Evolutionary conservation across 495 filamentous ascomycete species (phyloP), one percentile per base, ranked within the genome.

Genomic region (Trypethelium eluteriae): DNA sequence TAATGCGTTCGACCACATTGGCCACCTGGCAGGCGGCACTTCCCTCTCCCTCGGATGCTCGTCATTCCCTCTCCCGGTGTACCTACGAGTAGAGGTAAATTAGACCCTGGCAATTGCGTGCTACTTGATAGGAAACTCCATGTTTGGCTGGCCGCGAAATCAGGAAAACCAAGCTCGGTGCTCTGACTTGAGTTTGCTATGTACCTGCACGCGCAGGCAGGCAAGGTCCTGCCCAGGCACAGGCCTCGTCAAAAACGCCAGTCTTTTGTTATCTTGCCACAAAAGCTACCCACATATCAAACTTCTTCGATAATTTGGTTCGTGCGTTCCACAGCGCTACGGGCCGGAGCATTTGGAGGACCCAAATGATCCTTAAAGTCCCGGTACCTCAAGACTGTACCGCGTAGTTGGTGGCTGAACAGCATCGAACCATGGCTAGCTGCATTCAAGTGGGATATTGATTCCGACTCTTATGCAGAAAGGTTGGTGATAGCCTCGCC

Each of bases 401-500:
- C 36, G 32, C 5, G 32, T 18, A 59, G 5, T n/a, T 36, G 32
- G 18, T 18, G 11, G 53, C 53, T 36, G 36, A 59, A 36, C 53
- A 35, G 32, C 2, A 14, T n/a, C 3, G 36, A 59, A n/a, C 53
- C 53, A 34, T 59, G 53, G 32, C 6, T 36, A 59, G 53, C 53
- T 59, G 53, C 53, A 59, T 59, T 36, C 25, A 59, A 36, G 18
- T 36, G 5, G 11, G 18, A 59, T 59, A 59, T 59, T 36, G 53
- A 7, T 59, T 36, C 53, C 53, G 53, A 36, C 18, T 35, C 6
- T 36, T 59, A 7, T 59, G 18, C 7, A 32, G 53, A 18, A 5
- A 18, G 7, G 7, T 36, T 5, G 7, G 18, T 7, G 18, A 59
- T 35, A 36, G 53, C 25, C 25, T 59, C 53, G 32, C 36, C 53